Conservation (phyloP, 2,329 filamentous ascomycete genomes). For the Claviceps fusiformis region DNA sequence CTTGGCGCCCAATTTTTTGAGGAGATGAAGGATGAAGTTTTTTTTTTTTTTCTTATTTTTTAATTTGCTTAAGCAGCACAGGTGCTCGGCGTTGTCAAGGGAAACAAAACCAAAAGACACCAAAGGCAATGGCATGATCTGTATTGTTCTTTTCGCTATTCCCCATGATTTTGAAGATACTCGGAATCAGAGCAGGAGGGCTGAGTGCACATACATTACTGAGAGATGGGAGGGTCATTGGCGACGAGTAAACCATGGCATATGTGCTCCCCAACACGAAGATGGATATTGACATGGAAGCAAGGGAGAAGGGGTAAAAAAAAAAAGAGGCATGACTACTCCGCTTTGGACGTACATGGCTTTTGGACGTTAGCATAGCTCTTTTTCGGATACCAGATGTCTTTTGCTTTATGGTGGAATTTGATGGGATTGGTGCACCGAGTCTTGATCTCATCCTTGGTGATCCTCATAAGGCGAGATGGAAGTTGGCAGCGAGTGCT, state of each 20-base stretch:
- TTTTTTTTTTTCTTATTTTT: background rate
- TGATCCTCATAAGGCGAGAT: no score
- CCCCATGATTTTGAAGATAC: background rate
- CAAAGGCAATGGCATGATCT: background rate
- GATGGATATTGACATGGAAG: background rate
- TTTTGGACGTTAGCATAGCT: background rate
- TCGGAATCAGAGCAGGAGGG: background rate
- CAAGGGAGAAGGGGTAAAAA: background rate
- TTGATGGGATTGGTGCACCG: background rate
- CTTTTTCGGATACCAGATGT: background rate
- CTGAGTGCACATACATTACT: background rate
- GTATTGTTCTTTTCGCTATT: background rate
- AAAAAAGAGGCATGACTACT: background rate
- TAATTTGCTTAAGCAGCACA: constrained; percentile 1
- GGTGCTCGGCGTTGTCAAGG: constrained; percentile 5
- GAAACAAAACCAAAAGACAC: background rate
- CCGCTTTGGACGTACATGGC: background rate
- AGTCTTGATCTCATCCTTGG: no score
- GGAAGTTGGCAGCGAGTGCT: no score
- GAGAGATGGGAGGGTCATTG: background rate
- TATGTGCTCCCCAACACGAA: background rate
- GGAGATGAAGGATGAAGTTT: background rate
- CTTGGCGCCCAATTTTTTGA: background rate
- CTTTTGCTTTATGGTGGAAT: background rate
- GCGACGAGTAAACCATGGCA: background rate